A percentile compares a stretch with the other conserved stretches of the same genome.
Evolutionary conservation across 2,329 filamentous ascomycete species (phyloP).

Genomic region (Didymella segeticola): DNA sequence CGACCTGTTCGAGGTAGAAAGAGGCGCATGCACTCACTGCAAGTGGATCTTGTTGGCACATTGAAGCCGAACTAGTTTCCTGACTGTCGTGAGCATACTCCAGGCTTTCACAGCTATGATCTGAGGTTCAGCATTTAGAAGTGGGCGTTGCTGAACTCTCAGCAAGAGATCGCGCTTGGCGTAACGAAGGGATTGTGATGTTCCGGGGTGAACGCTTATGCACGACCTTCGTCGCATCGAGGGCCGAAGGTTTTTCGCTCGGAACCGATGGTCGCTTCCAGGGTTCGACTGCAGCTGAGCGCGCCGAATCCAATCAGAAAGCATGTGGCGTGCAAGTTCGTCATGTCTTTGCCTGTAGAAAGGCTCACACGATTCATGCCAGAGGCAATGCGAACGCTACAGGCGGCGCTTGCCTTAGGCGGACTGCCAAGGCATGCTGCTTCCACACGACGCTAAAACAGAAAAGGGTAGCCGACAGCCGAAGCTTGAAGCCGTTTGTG

Average conservation of each 20-base stretch:
- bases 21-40: not conserved
- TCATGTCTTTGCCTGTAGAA: not conserved
- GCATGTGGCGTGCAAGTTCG: not conserved
- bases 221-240: conserved; percentile 12
- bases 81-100: not conserved
- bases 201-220: conserved; percentile 3
- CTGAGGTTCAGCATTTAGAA: not conserved
- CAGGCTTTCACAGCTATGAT: too few species aligned
- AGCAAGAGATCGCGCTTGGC: conserved; percentile 2
- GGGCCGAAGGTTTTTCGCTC: not conserved
- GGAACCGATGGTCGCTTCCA: conserved; percentile 1
- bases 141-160: too few species aligned
- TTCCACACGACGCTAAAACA: not conserved
- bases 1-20: not conserved
- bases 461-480: conserved; percentile 5
- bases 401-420: conserved; percentile 5
- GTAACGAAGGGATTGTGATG: conserved; percentile 3
- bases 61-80: too few species aligned
- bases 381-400: conserved; percentile 3
- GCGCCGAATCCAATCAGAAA: not conserved
- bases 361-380: conserved; percentile 7
- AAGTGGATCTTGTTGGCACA: not conserved
- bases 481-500: conserved; percentile 2
- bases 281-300: not conserved
- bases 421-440: conserved; percentile 2